Evolutionary conservation across 2,329 filamentous ascomycete species (phyloP).

Genomic region (Calcarisporium arbuscula): DNA sequence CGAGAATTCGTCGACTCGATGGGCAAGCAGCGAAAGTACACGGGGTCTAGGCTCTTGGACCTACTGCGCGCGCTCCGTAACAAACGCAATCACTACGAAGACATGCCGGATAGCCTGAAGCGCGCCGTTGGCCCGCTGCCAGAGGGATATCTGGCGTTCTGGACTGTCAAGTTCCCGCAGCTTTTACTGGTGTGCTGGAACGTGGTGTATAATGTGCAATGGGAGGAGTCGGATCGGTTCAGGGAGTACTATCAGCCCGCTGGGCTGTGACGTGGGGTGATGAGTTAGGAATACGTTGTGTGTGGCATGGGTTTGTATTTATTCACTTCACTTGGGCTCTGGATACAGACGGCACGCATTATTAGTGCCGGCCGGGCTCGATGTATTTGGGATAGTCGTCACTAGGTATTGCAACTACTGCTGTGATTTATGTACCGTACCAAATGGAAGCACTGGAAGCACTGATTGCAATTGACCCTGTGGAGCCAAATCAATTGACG

Average conservation of each 20-base stretch:
- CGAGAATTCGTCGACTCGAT: slow-evolving; percentile 81
- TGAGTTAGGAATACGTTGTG: too few relatives aligned
- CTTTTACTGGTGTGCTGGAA: slow-evolving; percentile 74
- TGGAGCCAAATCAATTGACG: too few relatives aligned
- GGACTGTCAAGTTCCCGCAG: slow-evolving; percentile 72
- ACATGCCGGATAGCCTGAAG: slow-evolving; percentile 78
- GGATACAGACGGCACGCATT: too few relatives aligned
- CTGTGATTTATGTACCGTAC: too few relatives aligned
- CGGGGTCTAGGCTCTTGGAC: slow-evolving; percentile 74
- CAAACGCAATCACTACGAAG: slow-evolving; percentile 97
- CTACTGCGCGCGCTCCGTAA: slow-evolving; percentile 84
- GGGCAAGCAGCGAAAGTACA: slow-evolving; percentile 94
- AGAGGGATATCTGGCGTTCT: slow-evolving; percentile 78
- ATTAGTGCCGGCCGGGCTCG: too few relatives aligned
- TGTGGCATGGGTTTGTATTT: too few relatives aligned
- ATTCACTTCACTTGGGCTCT: too few relatives aligned
- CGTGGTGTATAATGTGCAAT: slow-evolving; percentile 59
- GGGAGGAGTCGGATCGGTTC: slow-evolving; percentile 61
- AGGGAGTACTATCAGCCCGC: slow-evolving; percentile 61
- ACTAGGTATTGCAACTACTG: too few relatives aligned
- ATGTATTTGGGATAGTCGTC: too few relatives aligned
- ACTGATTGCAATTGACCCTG: too few relatives aligned
- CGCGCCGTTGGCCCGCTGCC: slow-evolving; percentile 64
- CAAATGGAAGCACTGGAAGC: too few relatives aligned
- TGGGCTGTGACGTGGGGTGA: slow-evolving; percentile 25